Conservation (phyloP, 257 asterid species). For the Lithospermum erythrorhizon region DNA sequence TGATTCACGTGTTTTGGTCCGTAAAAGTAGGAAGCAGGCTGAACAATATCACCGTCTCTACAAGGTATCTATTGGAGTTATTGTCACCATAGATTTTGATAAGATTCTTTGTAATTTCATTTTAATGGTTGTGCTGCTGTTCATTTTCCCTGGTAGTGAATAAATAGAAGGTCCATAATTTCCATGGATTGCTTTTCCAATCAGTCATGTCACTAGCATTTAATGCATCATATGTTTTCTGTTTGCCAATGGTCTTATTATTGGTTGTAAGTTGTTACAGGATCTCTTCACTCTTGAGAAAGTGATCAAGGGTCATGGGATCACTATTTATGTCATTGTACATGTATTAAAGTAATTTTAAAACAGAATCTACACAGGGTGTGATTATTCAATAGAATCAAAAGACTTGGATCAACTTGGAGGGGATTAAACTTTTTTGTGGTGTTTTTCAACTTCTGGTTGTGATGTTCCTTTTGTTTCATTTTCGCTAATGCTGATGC, state of each 20-base stretch:
- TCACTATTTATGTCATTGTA: no score
- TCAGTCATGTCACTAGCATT: no score
- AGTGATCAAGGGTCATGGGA: neutral
- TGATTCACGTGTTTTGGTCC: slow-evolving; percentile 92
- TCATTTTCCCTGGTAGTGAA: neutral
- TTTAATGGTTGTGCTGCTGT: neutral
- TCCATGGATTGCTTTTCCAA: no score
- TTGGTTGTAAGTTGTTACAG: no score
- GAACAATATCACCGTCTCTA: slow-evolving; percentile 85
- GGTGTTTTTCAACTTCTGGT: no score
- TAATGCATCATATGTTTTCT: no score
- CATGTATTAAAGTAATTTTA: neutral
- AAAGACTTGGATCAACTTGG: neutral
- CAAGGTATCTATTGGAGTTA: slow-evolving; percentile 38
- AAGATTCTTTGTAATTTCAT: neutral
- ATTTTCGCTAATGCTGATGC: slow-evolving; percentile 4
- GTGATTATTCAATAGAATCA: neutral
- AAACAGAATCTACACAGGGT: neutral
- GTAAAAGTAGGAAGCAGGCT: slow-evolving; percentile 97
- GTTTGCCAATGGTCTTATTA: no score
- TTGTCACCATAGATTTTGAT: neutral
- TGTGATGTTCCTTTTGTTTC: neutral
- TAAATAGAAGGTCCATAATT: neutral
- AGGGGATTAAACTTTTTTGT: no score
- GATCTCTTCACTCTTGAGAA: no score